Evolutionary conservation across 192 early-diverging fungal genomes (phyloP), one percentile per base, ranked within the genome.

Genomic region (Entrophospora sp.): DNA sequence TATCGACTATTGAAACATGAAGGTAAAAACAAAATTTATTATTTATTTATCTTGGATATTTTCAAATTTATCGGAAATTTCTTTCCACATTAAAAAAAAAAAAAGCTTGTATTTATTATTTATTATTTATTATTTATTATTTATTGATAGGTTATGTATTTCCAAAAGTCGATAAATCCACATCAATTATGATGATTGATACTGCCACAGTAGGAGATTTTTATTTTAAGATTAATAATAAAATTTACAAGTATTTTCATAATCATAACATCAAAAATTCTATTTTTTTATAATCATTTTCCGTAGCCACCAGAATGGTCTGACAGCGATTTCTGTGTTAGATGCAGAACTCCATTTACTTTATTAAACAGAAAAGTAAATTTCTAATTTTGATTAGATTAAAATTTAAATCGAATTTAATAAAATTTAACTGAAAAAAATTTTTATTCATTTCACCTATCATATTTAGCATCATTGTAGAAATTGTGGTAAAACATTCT

Each of bases 401-500:
- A 25, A 7, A 1, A 52, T 52, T n/a, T 14, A 20, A n/a, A 56
- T 44, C 2, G 18, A 24, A 28, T 46, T 43, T 62, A 34, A 42
- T 57, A 35, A 2, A 9, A 14, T 35, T 36, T 27, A 28, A 24
- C 24, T 25, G n/a, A n/a, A n/a, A 56, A 10, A 44, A 18, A 40
- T 18, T 25, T 20, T 67, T n/a, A 27, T 22, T 1, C 12, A 31
- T 67, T 30, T 30, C 14, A 37, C 25, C 36, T 31, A 22, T 52
- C 14, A 2, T 18, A 12, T 69, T 37, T 63, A 77, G 73, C 97
- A 99, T 73, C 97, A 99, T 75, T 99, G 97, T 68, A 88, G 97
- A 71, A 90, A 95, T 68, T 99, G 97, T 72, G 97, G 97, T 14
- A 76, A 87, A 35, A 94, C 92, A 18, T 98, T 90, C 67, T 97